Base-by-base conservation (phyloP, 2,329 filamentous ascomycete species). In the Aureobasidium sp. region DNA sequence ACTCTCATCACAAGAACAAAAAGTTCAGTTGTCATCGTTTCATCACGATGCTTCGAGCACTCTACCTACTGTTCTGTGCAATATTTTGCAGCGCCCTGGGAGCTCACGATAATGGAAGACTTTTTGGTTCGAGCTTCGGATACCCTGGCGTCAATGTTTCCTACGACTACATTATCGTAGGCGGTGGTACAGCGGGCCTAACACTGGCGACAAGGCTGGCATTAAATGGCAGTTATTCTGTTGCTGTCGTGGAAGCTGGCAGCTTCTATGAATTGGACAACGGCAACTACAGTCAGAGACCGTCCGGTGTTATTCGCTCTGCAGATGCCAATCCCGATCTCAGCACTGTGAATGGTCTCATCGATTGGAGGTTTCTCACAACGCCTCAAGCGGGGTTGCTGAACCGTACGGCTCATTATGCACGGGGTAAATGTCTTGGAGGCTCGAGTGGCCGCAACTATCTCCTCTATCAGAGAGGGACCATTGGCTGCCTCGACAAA, bases 291-390 rank as follows among this genome's bases (percentile, higher is more conserved):
- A 69, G 66, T 25, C 62, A 67, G 27, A 64, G 69, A 10, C 70
- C 69, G 9, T 67, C 21, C 4, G 42, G 23, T 25, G 42, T 45
- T 11, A 25, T 45, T 9, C 21, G 13, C 21, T 45, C 42, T 25
- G 17, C 11, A 17, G 42, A n/a, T 46, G 31, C 37, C 13, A 19
- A 19, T 9, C 47, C 50, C 3, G 42, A 63, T 43, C 58, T 50
- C 10, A n/a, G 10, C 3, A 63, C 63, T 31, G 63, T 55, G 13
- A 64, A 70, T 21, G 65, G 66, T 13, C 50, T 67, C n/a, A 65
- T 70, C n/a, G 69, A 70, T 45, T 70, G 69, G 69, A 60, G 60
- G 9, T 67, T 67, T 37, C 54, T 65, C 4, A 71, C 69, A 1
- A 60, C 62, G 23, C 68, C 69, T 21, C 60, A 62, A 31, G 1